Evolutionary conservation across 768 basidiomycete genomes (phyloP).

Genomic region (Lactifluus rugatus): DNA sequence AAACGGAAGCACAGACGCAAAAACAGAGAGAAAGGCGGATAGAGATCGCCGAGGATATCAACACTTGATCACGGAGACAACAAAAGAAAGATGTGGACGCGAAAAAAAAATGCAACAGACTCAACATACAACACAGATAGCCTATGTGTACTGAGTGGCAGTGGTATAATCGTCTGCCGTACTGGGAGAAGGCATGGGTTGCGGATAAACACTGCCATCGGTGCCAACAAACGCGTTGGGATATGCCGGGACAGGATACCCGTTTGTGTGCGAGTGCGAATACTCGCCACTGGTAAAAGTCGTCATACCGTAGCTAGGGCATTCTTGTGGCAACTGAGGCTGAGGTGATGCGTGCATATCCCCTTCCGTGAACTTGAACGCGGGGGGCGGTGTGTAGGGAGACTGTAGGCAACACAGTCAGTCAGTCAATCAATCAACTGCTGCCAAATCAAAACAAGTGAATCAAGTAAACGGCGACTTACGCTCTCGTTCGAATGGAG

Average conservation of each 20-base stretch:
- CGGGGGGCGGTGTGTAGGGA: slow-evolving; percentile 10
- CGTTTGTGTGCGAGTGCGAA: slow-evolving; percentile 9
- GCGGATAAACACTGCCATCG: slow-evolving; percentile 1
- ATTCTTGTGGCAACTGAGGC: slow-evolving; percentile 5
- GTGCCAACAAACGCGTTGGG: slow-evolving; percentile 5
- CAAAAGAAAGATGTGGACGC: background rate
- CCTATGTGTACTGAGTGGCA: slow-evolving; percentile 8
- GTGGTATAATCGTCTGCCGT: slow-evolving; percentile 8
- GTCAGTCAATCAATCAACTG: background rate
- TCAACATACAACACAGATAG: background rate
- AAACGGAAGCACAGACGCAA: background rate
- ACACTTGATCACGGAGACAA: slow-evolving; percentile 4
- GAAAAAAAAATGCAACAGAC: background rate
- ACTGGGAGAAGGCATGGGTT: background rate
- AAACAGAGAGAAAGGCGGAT: background rate
- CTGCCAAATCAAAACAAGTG: too few species aligned
- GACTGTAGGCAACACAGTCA: background rate
- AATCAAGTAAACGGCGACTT: background rate
- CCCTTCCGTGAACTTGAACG: slow-evolving; percentile 12
- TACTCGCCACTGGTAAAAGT: slow-evolving; percentile 3
- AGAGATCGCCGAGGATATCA: slow-evolving; percentile 13
- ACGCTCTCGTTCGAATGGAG: slow-evolving; percentile 16
- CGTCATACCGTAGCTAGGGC: background rate
- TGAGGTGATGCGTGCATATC: background rate
- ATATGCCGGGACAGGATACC: slow-evolving; percentile 1